Evolutionary conservation across 2,329 filamentous ascomycete genomes (phyloP), one percentile per base, ranked within the genome.

Genomic region (Chaetoscypha palmicola): DNA sequence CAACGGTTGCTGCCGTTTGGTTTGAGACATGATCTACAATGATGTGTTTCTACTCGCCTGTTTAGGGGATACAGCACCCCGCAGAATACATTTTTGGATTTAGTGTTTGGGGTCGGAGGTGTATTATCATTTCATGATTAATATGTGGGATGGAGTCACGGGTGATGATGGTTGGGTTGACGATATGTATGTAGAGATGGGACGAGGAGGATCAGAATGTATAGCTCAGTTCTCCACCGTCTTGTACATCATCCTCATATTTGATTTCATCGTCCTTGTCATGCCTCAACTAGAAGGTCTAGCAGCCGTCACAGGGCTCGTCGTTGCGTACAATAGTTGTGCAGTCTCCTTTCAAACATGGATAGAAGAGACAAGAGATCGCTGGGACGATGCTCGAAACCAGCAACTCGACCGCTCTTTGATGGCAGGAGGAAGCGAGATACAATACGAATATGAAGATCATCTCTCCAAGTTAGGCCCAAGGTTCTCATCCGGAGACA

Each of bases 221-320:
- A n/a, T n/a, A 31, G 12, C 3, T 31, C 17, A 3, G 10, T 17
- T 34, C 17, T 34, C 9, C 32, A 16, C 19, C 4, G 17, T 34
- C n/a, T 34, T 19, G 14, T 33, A n/a, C 31, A 9, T 17, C 24
- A 28, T 28, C 8, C 24, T 28, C 24, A 28, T 31, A 31, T 3
- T 10, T 26, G 21, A 11, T 40, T 12, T 22, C 24, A 14, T 21
- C 20, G 5, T 31, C 14, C 16, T 10, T 22, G 22, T 43, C n/a
- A 49, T 50, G 48, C 43, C 45, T 4, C 35, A 38, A 14, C 11
- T 49, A 26, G 39, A 49, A 23, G 24, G 45, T 16, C 23, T 48
- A n/a, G 43, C 39, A 11, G 42, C 32, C 2, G 39, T 49, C 5
- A 38, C 47, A 12, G 32, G 31, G 14, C 22, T 49, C 9, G 32